A percentile compares a stretch with the other conserved stretches of the same genome.
Conservation (phyloP, 2,329 filamentous ascomycete species). For the Monosporascus sp. region DNA sequence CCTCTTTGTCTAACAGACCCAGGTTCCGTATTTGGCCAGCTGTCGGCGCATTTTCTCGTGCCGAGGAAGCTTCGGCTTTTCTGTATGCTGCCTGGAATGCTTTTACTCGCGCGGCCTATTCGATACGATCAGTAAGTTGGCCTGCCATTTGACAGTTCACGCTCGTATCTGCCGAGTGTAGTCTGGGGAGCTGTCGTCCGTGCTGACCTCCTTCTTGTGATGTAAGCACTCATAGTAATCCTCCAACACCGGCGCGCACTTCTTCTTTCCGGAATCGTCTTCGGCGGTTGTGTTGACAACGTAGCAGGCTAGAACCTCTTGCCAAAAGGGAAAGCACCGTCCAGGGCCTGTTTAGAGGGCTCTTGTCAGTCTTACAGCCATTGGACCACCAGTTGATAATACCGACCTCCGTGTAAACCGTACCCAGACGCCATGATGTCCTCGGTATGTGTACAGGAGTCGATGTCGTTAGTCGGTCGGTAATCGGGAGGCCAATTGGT, state of each 20-base stretch:
- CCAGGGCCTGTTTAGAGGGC: conserved; percentile 43
- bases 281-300: conserved; percentile 84
- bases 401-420: conserved; percentile 73
- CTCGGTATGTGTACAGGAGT: conserved; percentile 1
- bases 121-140: conserved; percentile 4
- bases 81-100: conserved; percentile 81
- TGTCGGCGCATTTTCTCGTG: conserved; percentile 74
- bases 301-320: conserved; percentile 97
- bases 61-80: conserved; percentile 68
- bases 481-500: not conserved
- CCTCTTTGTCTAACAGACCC: conserved; percentile 77
- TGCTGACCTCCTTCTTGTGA: conserved; percentile 90
- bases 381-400: conserved; percentile 6
- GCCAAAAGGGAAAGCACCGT: conserved; percentile 99
- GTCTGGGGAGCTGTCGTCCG: not conserved
- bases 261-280: conserved; percentile 75
- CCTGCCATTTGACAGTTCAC: not conserved
- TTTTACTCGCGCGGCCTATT: conserved; percentile 69
- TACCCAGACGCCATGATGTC: conserved; percentile 72
- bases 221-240: conserved; percentile 99
- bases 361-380: conserved; percentile 11
- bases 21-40: conserved; percentile 84
- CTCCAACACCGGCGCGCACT: conserved; percentile 79
- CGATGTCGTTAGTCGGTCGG: not conserved
- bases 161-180: not conserved